Evolutionary conservation across 805 yeast genomes (phyloP).

Genomic region (Wickerhamomyces bovis): DNA sequence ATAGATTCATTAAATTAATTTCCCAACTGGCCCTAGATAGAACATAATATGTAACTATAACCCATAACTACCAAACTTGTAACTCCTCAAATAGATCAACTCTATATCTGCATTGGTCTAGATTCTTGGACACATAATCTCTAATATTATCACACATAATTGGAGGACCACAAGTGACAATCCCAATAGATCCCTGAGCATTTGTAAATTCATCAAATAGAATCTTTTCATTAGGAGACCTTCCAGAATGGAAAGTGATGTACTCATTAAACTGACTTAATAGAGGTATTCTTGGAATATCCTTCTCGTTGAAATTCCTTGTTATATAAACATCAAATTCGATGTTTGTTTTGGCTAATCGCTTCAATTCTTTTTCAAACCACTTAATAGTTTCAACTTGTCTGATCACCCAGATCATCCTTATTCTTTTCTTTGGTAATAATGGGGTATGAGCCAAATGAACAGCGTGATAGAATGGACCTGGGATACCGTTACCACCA

Average conservation of each 20-base stretch:
- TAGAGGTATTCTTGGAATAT: neutral
- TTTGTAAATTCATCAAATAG: constrained; percentile 33
- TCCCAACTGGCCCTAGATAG: neutral
- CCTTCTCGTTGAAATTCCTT: constrained; percentile 21
- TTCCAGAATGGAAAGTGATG: constrained; percentile 31
- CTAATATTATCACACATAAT: constrained; percentile 55
- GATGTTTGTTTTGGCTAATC: constrained; percentile 31
- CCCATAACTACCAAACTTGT: constrained; percentile 52
- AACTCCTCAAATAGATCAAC: constrained; percentile 73
- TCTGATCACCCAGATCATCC: constrained; percentile 60
- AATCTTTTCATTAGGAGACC: constrained; percentile 41
- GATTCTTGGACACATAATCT: constrained; percentile 34
- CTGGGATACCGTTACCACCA: constrained; percentile 51
- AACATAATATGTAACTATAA: neutral
- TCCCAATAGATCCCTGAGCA: constrained; percentile 39
- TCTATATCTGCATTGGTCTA: constrained; percentile 39
- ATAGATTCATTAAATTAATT: neutral
- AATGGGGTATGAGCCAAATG: constrained; percentile 21
- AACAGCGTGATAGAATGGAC: constrained; percentile 38
- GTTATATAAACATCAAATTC: constrained; percentile 37
- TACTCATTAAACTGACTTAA: constrained; percentile 12
- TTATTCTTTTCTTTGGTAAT: constrained; percentile 28
- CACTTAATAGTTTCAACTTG: constrained; percentile 44
- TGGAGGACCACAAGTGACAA: constrained; percentile 65
- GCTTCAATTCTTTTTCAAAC: constrained; percentile 30